Evolutionary conservation across 1,139 yeast species (phyloP).

Genomic region (Candida sp.): DNA sequence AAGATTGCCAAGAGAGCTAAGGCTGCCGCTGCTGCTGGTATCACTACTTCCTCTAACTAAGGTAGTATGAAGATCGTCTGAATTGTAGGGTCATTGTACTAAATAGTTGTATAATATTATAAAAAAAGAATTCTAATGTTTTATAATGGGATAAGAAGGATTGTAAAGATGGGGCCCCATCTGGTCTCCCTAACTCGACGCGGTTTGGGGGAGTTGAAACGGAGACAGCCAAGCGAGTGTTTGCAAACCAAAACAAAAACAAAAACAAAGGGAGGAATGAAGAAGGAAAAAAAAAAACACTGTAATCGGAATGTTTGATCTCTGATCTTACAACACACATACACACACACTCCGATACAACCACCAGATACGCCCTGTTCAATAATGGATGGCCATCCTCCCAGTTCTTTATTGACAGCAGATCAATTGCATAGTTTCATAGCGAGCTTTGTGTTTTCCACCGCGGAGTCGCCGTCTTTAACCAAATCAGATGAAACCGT

Average conservation of each 20-base stretch:
- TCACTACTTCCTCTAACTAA: slow-evolving; percentile 23
- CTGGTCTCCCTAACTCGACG: background rate
- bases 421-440: slow-evolving; percentile 11
- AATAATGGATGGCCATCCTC: slow-evolving; percentile 1
- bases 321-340: background rate
- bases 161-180: too few relatives aligned
- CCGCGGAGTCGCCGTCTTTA: background rate
- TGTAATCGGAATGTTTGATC: background rate
- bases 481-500: slow-evolving; percentile 6
- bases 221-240: background rate
- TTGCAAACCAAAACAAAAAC: background rate
- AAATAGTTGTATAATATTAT: background rate
- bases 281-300: slow-evolving; percentile 37
- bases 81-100: background rate
- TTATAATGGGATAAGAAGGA: background rate
- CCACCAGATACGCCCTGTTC: background rate
- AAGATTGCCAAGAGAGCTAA: slow-evolving; percentile 57
- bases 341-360: background rate
- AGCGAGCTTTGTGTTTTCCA: slow-evolving; percentile 6
- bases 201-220: background rate
- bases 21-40: slow-evolving; percentile 36
- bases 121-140: background rate
- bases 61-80: background rate
- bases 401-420: background rate
- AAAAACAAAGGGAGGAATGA: background rate